A percentile compares a stretch with the other conserved stretches of the same genome.
Evolutionary conservation across 2,329 filamentous ascomycete species (phyloP).

Genomic region (Graphilbum fragrans): DNA sequence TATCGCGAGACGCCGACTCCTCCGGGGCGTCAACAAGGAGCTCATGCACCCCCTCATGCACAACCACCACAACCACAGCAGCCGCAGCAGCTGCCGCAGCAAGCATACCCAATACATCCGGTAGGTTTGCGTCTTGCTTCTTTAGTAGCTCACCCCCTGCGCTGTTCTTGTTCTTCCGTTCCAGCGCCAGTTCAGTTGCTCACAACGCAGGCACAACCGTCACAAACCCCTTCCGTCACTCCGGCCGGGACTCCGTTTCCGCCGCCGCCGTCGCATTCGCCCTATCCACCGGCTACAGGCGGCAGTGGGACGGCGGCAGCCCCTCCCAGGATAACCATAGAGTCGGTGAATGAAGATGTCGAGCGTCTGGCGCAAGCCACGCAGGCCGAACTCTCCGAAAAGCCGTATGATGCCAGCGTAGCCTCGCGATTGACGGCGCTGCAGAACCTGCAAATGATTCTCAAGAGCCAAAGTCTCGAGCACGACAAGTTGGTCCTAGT

Average conservation of each 20-base stretch:
- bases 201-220: constrained; percentile 13
- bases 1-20: constrained; percentile 68
- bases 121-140: constrained; percentile 7
- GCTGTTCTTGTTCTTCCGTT: background rate
- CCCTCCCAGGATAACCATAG: constrained; percentile 45
- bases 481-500: constrained; percentile 74
- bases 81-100: constrained; percentile 20
- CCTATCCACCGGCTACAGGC: constrained; percentile 1
- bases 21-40: constrained; percentile 33
- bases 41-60: constrained; percentile 12
- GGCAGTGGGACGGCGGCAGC: constrained; percentile 18
- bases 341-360: constrained; percentile 73
- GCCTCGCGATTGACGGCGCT: constrained; percentile 75
- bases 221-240: constrained; percentile 24
- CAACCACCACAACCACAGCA: too few relatives aligned
- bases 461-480: constrained; percentile 67
- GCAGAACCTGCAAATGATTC: constrained; percentile 68
- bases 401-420: constrained; percentile 62
- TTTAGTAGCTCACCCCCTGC: too few relatives aligned
- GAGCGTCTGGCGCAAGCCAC: constrained; percentile 63
- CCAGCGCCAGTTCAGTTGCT: background rate
- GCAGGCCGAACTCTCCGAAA: constrained; percentile 62
- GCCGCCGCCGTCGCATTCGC: constrained; percentile 18
- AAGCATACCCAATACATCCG: constrained; percentile 14
- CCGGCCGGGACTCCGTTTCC: constrained; percentile 25